Evolutionary conservation across 768 basidiomycete species (phyloP).

Genomic region (Mycena vulgaris): DNA sequence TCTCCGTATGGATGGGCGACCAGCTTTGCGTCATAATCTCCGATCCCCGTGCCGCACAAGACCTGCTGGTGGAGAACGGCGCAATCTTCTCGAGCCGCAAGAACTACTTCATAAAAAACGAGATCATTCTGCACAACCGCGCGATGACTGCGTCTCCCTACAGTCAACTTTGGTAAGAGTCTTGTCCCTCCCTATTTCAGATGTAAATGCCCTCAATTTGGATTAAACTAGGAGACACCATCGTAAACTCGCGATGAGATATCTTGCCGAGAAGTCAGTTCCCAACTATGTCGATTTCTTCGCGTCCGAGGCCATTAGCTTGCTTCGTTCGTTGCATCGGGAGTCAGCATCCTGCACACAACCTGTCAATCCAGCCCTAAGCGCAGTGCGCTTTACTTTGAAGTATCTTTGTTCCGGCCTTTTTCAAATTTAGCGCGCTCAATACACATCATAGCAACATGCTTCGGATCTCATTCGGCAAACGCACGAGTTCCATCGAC

Average conservation of each 20-base stretch:
- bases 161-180: slow-evolving; percentile 42
- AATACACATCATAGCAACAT: slow-evolving; percentile 49
- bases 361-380: slow-evolving; percentile 42
- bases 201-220: not conserved
- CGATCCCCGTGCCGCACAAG: slow-evolving; percentile 42
- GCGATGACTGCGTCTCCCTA: slow-evolving; percentile 46
- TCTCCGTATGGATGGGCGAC: slow-evolving; percentile 46
- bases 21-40: slow-evolving; percentile 47
- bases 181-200: not conserved
- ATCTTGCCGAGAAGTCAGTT: slow-evolving; percentile 40
- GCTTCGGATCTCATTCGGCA: slow-evolving; percentile 45
- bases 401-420: slow-evolving; percentile 34
- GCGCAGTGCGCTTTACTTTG: slow-evolving; percentile 40
- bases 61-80: slow-evolving; percentile 45
- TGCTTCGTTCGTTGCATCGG: slow-evolving; percentile 38
- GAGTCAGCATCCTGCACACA: slow-evolving; percentile 29
- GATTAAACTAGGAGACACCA: slow-evolving; percentile 44
- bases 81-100: slow-evolving; percentile 45
- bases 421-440: too few relatives aligned
- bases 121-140: slow-evolving; percentile 43
- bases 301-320: slow-evolving; percentile 37
- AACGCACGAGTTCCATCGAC: slow-evolving; percentile 34
- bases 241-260: slow-evolving; percentile 42
- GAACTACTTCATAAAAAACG: slow-evolving; percentile 45
- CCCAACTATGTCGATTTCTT: slow-evolving; percentile 35